Conservation (phyloP, 2,329 filamentous ascomycete species). For the Colletotrichum sp. region DNA sequence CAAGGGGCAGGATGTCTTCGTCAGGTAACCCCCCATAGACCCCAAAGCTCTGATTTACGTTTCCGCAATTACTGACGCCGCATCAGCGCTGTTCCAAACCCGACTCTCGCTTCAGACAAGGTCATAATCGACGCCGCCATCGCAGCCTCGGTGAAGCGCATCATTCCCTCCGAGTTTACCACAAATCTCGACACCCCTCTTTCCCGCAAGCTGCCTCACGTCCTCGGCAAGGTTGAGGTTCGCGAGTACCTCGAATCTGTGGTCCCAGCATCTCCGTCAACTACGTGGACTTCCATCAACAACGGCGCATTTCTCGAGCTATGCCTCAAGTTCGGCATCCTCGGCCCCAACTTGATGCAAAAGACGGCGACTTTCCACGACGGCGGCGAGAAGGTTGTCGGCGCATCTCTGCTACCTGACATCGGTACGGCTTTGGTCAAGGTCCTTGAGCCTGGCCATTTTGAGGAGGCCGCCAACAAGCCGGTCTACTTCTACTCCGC, state of each 20-base stretch:
- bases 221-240: not conserved
- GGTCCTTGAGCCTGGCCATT: not conserved
- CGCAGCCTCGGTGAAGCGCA: not conserved
- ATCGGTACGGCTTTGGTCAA: not conserved
- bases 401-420: not conserved
- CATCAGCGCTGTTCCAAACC: fast-evolving
- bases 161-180: not conserved
- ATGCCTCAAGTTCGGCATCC: not conserved
- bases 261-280: not conserved
- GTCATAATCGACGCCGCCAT: not conserved
- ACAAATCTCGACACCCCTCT: not conserved
- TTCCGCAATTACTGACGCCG: not conserved
- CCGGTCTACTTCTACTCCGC: not conserved
- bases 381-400: not conserved
- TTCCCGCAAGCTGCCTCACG: not conserved
- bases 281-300: not conserved
- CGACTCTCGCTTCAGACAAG: not conserved
- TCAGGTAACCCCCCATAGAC: not conserved
- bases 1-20: not conserved
- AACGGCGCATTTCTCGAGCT: not conserved
- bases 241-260: not conserved
- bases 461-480: not conserved
- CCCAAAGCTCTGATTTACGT: not conserved
- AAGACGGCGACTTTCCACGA: not conserved
- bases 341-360: not conserved